These are phyloP conservation scores for Silene conica DNA, from an alignment of 148 eudicot genomes.

Conservation along the genomic window DNA sequence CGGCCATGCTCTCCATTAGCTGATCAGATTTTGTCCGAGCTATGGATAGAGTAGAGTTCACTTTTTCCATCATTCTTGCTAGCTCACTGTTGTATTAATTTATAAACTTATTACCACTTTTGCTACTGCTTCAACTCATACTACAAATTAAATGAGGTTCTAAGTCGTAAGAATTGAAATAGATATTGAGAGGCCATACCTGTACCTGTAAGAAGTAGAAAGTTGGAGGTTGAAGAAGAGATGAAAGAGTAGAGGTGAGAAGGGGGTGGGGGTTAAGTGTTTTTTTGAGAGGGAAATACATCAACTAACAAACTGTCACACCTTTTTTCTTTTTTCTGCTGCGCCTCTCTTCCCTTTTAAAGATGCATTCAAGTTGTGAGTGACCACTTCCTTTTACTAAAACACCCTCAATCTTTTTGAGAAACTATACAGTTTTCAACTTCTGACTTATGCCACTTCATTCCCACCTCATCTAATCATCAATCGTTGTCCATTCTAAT, in stretches of 20 bases:
- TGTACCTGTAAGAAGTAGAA: not conserved
- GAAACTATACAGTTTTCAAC: too few relatives aligned
- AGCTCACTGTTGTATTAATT: too few relatives aligned
- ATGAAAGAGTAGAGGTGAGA: not conserved
- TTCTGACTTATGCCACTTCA: not conserved
- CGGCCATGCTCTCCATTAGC: constrained; percentile 49
- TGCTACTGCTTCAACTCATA: too few relatives aligned
- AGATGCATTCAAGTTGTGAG: constrained; percentile 18
- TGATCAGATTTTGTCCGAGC: constrained; percentile 78
- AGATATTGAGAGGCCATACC: constrained; percentile 5
- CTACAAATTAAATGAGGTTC: too few relatives aligned
- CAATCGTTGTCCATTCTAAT: not conserved
- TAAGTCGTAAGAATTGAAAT: too few relatives aligned
- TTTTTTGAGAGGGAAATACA: constrained; percentile 19
- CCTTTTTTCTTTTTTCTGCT: constrained; percentile 19
- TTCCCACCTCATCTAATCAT: not conserved
- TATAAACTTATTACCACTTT: too few relatives aligned
- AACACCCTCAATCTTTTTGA: constrained; percentile 16
- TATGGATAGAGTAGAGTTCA: constrained; percentile 38
- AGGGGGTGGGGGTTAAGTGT: not conserved
- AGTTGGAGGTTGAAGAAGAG: not conserved
- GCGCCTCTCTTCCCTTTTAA: constrained; percentile 26
- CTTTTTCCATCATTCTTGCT: constrained; percentile 52
- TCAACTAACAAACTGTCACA: constrained; percentile 21
- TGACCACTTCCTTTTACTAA: constrained; percentile 9